Evolutionary conservation across 345 rosid species (phyloP), one percentile per base, ranked within the genome.

Genomic region (Euphorbia tirucalli): DNA sequence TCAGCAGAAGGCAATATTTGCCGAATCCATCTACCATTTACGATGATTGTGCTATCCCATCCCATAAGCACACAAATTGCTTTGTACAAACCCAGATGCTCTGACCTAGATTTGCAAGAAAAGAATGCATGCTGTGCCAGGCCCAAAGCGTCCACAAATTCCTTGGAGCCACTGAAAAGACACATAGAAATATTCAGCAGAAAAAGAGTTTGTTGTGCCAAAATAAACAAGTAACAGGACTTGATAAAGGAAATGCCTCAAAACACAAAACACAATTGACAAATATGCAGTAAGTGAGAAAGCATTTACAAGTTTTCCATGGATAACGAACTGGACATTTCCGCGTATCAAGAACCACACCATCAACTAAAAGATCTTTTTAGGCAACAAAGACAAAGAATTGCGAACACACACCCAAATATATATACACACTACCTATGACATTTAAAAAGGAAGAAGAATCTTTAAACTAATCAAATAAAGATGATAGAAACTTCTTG

Each of bases 21-120:
- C 31, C 5, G 49, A 49, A 39, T 28, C 88, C 88, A 84, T 66
- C 55, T 31, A 59, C 82, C 56, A 4, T 73, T 65, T 16, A 78
- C 61, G 48, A 65, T 55, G 6, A 64, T 67, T 7, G 19, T 58
- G 39, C 71, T 39, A 19, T 66, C 74, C 89, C 88, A 88, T 65
- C 89, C 92, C 81, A 86, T 73, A 71, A 86, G 54, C 60, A 78
- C 66, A 70, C 88, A 88, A 48, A 88, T 75, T 41, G 92, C 88
- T 80, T 66, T 83, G 58, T 81, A 85, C 27, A 86, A 74, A 32
- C 89, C 92, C 77, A 86, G 65, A 77, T 88, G 92, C 79, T 84
- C 83, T 48, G 73, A 74, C 69, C 83, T 81, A 28, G 21, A 71
- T 70, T 62, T 73, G 30, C 50, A 43, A 22, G 83, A 71, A 46